phyloP scores from a whole-genome alignment of 2,329 filamentous ascomycete species.

The Thielaviopsis euricoi region DNA sequence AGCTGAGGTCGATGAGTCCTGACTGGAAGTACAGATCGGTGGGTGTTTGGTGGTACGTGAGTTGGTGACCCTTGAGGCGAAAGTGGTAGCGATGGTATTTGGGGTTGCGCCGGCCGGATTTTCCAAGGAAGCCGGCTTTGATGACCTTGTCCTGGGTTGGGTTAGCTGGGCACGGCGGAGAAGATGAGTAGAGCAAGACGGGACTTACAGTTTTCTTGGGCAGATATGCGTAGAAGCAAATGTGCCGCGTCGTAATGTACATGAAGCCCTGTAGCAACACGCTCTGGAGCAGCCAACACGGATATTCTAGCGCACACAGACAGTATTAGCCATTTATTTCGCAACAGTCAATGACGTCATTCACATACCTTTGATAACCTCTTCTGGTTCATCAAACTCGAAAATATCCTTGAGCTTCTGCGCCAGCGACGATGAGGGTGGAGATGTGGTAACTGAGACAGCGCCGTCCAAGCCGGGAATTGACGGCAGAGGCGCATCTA shows the following conservation, averaged over 20 bases:
- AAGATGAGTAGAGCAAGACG: not conserved
- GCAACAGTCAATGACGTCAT: too few relatives aligned
- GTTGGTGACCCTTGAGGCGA: conserved; percentile 73
- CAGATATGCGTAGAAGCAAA: conserved; percentile 96
- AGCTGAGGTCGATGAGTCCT: conserved; percentile 81
- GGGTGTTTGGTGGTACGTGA: conserved; percentile 75
- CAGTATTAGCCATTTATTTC: conserved; percentile 2
- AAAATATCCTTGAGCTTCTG: conserved; percentile 70
- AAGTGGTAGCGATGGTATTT: conserved; percentile 90
- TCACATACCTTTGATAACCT: conserved; percentile 60
- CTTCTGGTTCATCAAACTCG: conserved; percentile 63
- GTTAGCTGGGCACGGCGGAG: too few relatives aligned
- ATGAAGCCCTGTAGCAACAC: conserved; percentile 87
- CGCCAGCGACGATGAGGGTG: conserved; percentile 42
- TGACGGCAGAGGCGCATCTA: not conserved
- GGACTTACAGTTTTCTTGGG: conserved; percentile 66
- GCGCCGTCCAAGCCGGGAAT: not conserved
- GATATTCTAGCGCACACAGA: conserved; percentile 52
- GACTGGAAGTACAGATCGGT: conserved; percentile 81
- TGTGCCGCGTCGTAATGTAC: conserved; percentile 84
- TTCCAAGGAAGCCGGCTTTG: conserved; percentile 79
- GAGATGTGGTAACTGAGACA: not conserved
- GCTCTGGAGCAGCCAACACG: conserved; percentile 84
- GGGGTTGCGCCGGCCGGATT: conserved; percentile 75
- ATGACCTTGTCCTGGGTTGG: conserved; percentile 44